These are phyloP conservation scores for Fraxinus dipetala DNA, from an alignment of 305 asterid species.

Conservation along the genomic window DNA sequence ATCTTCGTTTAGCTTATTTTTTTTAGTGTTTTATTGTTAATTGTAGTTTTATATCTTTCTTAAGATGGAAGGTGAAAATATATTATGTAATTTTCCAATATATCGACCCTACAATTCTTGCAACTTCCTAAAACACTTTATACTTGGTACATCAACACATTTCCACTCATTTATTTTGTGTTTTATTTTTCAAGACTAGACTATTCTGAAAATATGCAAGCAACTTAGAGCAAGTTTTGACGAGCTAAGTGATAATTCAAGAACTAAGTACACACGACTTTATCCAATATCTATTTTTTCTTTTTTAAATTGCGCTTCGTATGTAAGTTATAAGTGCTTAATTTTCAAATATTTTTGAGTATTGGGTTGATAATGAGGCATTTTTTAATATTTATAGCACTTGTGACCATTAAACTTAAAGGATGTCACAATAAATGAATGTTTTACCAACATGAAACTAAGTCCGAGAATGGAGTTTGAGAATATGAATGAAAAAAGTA, in stretches of 20 bases:
- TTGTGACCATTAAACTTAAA: background rate
- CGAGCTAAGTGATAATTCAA: background rate
- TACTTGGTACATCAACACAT: background rate
- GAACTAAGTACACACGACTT: background rate
- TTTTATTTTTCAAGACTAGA: background rate
- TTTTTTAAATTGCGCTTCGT: background rate
- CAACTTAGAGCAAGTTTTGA: background rate
- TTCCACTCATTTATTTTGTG: background rate
- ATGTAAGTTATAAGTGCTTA: background rate
- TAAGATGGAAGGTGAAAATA: background rate
- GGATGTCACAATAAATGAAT: no score
- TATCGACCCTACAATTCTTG: background rate
- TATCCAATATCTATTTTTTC: no score
- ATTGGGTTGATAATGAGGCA: background rate
- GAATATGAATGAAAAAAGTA: no score
- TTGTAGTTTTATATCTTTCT: background rate
- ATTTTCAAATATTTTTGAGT: no score
- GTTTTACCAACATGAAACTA: no score
- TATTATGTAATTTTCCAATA: background rate
- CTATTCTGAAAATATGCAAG: background rate
- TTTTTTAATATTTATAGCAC: no score
- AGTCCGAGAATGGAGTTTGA: no score
- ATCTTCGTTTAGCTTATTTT: background rate
- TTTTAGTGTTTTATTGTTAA: background rate
- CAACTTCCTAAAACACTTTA: background rate